phyloP scores from a whole-genome alignment of 2,329 filamentous ascomycete genomes.

The Fusarium sp. region DNA sequence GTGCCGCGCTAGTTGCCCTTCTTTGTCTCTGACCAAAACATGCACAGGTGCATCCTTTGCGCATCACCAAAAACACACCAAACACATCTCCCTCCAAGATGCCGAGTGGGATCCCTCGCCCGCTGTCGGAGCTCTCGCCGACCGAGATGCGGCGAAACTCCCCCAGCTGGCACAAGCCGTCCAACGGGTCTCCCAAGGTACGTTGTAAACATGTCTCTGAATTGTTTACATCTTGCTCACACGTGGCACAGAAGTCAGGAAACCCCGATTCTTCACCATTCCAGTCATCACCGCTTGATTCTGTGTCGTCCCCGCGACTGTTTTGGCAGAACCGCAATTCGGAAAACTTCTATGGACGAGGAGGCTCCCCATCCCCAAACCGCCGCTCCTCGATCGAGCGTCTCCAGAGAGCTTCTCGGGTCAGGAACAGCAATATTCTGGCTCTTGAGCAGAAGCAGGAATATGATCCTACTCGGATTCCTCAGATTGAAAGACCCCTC shows the following conservation, averaged over 20 bases:
- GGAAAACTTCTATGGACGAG: conserved; percentile 76
- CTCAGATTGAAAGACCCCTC: conserved; percentile 84
- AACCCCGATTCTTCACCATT: conserved; percentile 84
- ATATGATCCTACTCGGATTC: conserved; percentile 85
- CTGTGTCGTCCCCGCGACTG: conserved; percentile 79
- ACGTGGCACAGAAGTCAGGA: conserved; percentile 70
- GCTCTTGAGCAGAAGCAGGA: conserved; percentile 91
- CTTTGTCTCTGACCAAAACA: conserved; percentile 39
- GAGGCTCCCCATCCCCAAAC: conserved; percentile 75
- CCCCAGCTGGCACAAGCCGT: conserved; percentile 89
- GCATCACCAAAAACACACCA: conserved; percentile 78
- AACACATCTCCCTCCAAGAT: conserved; percentile 73
- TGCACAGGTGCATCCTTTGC: conserved; percentile 77
- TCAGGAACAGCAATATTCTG: conserved; percentile 98
- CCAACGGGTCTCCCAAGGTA: conserved; percentile 59
- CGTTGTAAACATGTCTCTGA: conserved; percentile 23
- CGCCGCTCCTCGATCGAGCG: conserved; percentile 95
- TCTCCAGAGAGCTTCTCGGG: conserved; percentile 91
- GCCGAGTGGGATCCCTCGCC: conserved; percentile 71
- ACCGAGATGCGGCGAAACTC: conserved; percentile 91
- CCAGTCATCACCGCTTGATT: conserved; percentile 82
- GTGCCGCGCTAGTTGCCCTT: conserved; percentile 26
- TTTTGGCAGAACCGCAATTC: conserved; percentile 90
- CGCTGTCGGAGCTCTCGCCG: conserved; percentile 89
- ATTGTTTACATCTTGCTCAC: conserved; percentile 46